Evolutionary conservation across 345 rosid species (phyloP), one percentile per base, ranked within the genome.

Genomic region (Salix dunnii): DNA sequence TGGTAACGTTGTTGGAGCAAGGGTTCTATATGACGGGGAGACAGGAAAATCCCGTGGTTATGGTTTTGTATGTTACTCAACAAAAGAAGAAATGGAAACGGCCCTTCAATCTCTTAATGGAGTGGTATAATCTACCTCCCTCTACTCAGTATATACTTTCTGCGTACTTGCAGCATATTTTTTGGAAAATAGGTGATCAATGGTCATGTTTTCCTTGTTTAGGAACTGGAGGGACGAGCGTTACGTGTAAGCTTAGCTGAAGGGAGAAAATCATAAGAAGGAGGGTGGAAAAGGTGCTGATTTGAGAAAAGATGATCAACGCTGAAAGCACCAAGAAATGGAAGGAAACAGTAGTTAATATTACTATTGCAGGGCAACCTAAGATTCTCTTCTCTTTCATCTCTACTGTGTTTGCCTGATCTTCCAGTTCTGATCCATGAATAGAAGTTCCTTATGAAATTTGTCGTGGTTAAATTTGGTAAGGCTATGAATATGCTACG

Each of bases 11-110:
- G 90, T 93, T 69, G 97, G 94, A 25, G 92, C 98, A 11, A 89
- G 97, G 82, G 98, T 96, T 82, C 84, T 96, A 36, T 90, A 58
- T 2, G 96, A 96, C 63, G 99, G 99, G 43, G 96, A 95, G 76
- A 90, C 96, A 0, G 99, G 99, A 27, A 89, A 85, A 71, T 91
- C 99, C 1, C 80, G 85, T 0, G 99, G 99, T 17, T 93, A 91
- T 35, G 98, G 98, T 27, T 95, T 95, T 20, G 94, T 95, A 0
- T 83, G 90, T 84, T 93, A 84, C 81, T 67, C 90, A 5, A 84
- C 97, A 10, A 78, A 81, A 85, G 73, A 75, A 7, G 97, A 90
- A 83, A 91, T 95, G 99, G 94, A 95, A 36, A 72, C 89, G 8
- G 99, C 98, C 1, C 87, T 93, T 46, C 85, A 88, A 73, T 80